phyloP scores from a whole-genome alignment of 2,329 filamentous ascomycete species.

The Penicillium sp. region DNA sequence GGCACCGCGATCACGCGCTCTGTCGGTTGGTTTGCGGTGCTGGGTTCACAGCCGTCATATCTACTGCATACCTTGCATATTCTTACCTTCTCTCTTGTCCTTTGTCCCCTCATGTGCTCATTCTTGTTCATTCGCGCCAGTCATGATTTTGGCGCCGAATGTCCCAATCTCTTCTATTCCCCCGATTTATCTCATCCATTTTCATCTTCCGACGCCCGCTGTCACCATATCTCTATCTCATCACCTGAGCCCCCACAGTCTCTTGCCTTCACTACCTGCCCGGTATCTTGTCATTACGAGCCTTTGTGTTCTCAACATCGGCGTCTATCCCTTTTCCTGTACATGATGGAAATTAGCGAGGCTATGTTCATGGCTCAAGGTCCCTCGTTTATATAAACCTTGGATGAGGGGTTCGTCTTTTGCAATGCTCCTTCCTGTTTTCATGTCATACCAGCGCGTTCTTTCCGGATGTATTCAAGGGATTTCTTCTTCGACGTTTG shows the following conservation, averaged over 20 bases:
- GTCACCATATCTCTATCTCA: conserved; percentile 20
- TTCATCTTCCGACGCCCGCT: conserved; percentile 9
- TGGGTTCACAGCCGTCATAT: conserved; percentile 17
- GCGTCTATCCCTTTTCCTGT: conserved; percentile 27
- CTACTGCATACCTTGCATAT: conserved; percentile 28
- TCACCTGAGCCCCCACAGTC: conserved; percentile 25
- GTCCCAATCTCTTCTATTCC: conserved; percentile 16
- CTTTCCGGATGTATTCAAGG: conserved; percentile 2
- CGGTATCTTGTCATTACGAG: conserved; percentile 19
- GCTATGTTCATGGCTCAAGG: conserved; percentile 24
- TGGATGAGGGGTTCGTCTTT: not conserved
- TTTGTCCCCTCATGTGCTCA: conserved; percentile 20
- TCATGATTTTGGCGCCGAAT: conserved; percentile 29
- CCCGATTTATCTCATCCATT: conserved; percentile 14
- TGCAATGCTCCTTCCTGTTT: not conserved
- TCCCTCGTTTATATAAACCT: not conserved
- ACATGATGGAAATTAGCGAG: conserved; percentile 32
- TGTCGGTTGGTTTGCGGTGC: conserved; percentile 22
- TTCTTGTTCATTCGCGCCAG: conserved; percentile 24
- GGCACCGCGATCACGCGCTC: conserved; percentile 11
- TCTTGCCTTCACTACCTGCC: conserved; percentile 22
- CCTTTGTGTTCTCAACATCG: conserved; percentile 16
- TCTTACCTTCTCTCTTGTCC: conserved; percentile 20
- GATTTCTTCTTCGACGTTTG: not conserved
- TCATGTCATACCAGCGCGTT: conserved; percentile 3